phyloP scores from a whole-genome alignment of 2,329 filamentous ascomycete genomes.

The Onygena corvina region DNA sequence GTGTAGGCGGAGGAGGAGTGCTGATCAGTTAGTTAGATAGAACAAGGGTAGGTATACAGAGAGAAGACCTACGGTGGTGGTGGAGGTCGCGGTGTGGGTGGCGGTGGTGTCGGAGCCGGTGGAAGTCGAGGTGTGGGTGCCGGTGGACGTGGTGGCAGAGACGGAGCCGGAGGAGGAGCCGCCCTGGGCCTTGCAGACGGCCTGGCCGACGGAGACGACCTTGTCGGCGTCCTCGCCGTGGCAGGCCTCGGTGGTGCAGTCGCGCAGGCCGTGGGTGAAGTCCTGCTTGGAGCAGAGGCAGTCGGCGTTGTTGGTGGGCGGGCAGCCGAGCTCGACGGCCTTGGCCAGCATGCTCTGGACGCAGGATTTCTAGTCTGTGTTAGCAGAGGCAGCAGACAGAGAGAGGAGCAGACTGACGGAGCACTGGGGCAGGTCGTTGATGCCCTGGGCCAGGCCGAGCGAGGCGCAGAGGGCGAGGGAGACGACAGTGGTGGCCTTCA shows the following conservation, averaged over 20 bases:
- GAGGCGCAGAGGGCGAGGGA: slow-evolving; percentile 17
- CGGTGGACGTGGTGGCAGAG: slow-evolving; percentile 1
- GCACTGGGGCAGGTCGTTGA: slow-evolving; percentile 17
- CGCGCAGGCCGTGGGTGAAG: slow-evolving; percentile 36
- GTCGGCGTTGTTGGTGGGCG: slow-evolving; percentile 21
- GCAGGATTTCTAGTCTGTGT: too few species aligned
- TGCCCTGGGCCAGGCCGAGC: slow-evolving; percentile 17
- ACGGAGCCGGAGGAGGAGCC: slow-evolving; percentile 10
- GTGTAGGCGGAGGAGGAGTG: slow-evolving; percentile 6
- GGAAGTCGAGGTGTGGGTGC: slow-evolving; percentile 10
- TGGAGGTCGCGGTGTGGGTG: slow-evolving; percentile 11
- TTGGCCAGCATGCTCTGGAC: background rate
- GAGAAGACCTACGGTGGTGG: slow-evolving; percentile 5
- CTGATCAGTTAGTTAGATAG: background rate
- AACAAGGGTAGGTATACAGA: background rate
- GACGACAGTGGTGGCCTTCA: slow-evolving; percentile 20
- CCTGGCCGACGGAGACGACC: background rate
- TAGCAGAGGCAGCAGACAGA: background rate
- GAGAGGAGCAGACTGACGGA: slow-evolving; percentile 18
- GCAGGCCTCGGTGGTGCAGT: slow-evolving; percentile 37
- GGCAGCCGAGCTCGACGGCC: slow-evolving; percentile 26
- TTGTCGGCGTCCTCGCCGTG: slow-evolving; percentile 25
- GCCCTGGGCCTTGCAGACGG: background rate
- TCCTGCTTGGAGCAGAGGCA: slow-evolving; percentile 33
- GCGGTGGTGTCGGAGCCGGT: slow-evolving; percentile 12